phyloP scores from a whole-genome alignment of 148 eudicot genomes.

The Rhododendron kiyosumense region DNA sequence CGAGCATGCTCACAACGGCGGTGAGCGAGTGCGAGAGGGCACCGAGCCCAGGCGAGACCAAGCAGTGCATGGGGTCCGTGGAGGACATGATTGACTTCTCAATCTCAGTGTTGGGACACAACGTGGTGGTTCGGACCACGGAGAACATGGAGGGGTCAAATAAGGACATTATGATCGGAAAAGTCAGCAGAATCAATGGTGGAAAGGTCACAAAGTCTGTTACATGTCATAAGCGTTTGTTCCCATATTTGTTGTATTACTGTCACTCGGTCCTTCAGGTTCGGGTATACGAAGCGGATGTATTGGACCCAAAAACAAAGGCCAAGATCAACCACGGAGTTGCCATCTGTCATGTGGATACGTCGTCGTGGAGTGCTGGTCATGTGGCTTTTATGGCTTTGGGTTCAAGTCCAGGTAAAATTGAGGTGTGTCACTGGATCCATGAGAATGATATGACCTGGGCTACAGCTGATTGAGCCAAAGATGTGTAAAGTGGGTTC shows the following conservation, averaged over 20 bases:
- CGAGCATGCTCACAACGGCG: conserved; percentile 25
- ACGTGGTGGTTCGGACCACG: conserved; percentile 35
- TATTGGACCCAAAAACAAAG: conserved; percentile 34
- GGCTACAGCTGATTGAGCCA: not conserved
- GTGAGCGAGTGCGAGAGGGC: conserved; percentile 42
- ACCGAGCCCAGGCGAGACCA: conserved; percentile 38
- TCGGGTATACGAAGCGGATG: conserved; percentile 51
- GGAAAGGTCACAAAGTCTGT: conserved; percentile 19
- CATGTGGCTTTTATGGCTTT: conserved; percentile 48
- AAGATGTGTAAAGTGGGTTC: no score
- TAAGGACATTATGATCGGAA: conserved; percentile 35
- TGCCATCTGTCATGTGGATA: conserved; percentile 48
- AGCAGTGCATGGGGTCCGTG: conserved; percentile 43
- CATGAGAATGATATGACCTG: not conserved
- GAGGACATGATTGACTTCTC: conserved; percentile 57
- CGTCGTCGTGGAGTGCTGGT: conserved; percentile 45
- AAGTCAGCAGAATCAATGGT: conserved; percentile 35
- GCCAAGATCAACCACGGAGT: conserved; percentile 42
- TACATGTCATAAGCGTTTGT: conserved; percentile 45
- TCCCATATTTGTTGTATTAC: conserved; percentile 44
- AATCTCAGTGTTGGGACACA: conserved; percentile 34
- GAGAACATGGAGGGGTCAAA: conserved; percentile 31
- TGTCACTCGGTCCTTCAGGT: conserved; percentile 52
- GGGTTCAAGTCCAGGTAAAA: conserved; percentile 50
- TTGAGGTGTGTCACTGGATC: conserved; percentile 20